phyloP scores from a whole-genome alignment of 148 eudicot genomes.

The Amaranthus cruentus region DNA sequence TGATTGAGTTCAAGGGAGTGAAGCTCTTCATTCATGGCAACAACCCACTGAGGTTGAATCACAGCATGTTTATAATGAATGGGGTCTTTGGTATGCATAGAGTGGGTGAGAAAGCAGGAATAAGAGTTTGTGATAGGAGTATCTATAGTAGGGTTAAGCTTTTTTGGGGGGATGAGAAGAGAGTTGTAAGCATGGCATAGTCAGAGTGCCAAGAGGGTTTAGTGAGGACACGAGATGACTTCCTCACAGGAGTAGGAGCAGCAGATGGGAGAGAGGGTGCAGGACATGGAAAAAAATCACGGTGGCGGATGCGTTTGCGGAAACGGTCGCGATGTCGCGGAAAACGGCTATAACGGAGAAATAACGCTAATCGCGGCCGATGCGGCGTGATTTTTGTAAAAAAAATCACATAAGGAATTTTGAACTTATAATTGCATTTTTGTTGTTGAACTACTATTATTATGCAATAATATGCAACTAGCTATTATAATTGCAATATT shows the following conservation, averaged over 20 bases:
- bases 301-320: too few relatives aligned
- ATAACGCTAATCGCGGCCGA: too few relatives aligned
- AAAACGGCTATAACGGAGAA: too few relatives aligned
- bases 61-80: not conserved
- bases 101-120: not conserved
- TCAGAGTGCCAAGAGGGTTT: not conserved
- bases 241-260: not conserved
- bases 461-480: too few relatives aligned
- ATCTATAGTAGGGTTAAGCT: not conserved
- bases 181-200: not conserved
- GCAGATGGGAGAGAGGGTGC: not conserved
- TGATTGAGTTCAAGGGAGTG: not conserved
- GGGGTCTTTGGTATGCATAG: not conserved
- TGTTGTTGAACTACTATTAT: too few relatives aligned
- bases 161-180: not conserved
- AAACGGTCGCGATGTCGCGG: too few relatives aligned
- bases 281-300: not conserved
- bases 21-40: not conserved
- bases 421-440: too few relatives aligned
- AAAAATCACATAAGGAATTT: too few relatives aligned
- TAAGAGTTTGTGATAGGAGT: not conserved
- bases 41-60: not conserved
- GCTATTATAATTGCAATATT: too few relatives aligned
- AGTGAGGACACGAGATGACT: not conserved
- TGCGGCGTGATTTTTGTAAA: too few relatives aligned